phyloP scores from a whole-genome alignment of 208 protist genomes.

The Lotmaria passim region DNA sequence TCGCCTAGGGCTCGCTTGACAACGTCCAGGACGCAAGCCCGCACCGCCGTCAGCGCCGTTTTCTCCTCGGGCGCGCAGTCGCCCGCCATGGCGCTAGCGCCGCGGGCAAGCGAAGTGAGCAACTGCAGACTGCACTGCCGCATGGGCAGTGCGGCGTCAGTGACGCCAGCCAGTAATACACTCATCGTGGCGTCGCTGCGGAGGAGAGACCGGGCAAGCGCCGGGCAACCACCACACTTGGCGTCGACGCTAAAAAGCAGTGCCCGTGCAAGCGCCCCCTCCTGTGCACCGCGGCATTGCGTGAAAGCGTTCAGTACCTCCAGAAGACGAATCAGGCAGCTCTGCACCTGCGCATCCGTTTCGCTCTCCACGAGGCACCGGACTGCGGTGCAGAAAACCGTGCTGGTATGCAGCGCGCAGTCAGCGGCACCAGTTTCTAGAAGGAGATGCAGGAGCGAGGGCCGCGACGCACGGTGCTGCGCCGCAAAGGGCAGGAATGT shows the following conservation, averaged over 20 bases:
- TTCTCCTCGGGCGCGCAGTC: slow-evolving; percentile 19
- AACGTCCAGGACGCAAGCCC: slow-evolving; percentile 41
- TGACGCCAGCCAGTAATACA: slow-evolving; percentile 25
- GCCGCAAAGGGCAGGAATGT: slow-evolving; percentile 34
- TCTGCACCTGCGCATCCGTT: slow-evolving; percentile 23
- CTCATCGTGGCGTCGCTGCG: slow-evolving; percentile 9
- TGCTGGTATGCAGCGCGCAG: background rate
- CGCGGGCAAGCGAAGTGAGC: slow-evolving; percentile 25
- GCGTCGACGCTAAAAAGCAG: slow-evolving; percentile 29
- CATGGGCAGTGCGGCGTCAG: slow-evolving; percentile 5
- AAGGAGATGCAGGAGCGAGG: slow-evolving; percentile 23
- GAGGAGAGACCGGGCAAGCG: slow-evolving; percentile 20
- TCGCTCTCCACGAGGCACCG: slow-evolving; percentile 30
- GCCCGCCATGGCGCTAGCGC: slow-evolving; percentile 1
- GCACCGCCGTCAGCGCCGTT: slow-evolving; percentile 10
- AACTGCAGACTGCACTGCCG: slow-evolving; percentile 37
- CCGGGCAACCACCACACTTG: slow-evolving; percentile 17
- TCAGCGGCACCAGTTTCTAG: background rate
- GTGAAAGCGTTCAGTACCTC: slow-evolving; percentile 15
- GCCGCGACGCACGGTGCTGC: slow-evolving; percentile 11
- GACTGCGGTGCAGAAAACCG: slow-evolving; percentile 12
- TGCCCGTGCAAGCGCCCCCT: slow-evolving; percentile 15
- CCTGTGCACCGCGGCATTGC: background rate
- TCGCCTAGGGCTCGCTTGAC: slow-evolving; percentile 51
- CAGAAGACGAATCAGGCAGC: slow-evolving; percentile 16